A percentile compares a stretch with the other conserved stretches of the same genome.
Conservation (phyloP, 2,329 filamentous ascomycete species). For the Epichloe coenophiala region DNA sequence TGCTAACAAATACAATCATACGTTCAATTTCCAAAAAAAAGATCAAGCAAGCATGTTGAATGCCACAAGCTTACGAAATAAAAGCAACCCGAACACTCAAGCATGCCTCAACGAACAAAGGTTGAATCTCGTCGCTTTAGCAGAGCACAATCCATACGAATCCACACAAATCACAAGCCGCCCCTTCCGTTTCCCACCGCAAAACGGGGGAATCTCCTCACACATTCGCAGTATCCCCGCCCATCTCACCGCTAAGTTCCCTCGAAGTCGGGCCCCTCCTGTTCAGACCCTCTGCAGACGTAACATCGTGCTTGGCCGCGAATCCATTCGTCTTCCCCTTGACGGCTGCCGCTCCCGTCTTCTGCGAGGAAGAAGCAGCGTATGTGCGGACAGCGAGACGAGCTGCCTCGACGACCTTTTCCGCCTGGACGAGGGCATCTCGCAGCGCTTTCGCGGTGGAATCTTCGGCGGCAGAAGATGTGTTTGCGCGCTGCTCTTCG, state of each 20-base stretch:
- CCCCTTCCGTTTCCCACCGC: neutral
- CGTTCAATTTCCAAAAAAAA: neutral
- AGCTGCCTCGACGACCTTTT: constrained; percentile 33
- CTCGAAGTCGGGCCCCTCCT: constrained; percentile 37
- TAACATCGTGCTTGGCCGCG: neutral
- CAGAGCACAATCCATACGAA: neutral
- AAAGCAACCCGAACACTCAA: neutral
- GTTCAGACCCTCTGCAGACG: constrained; percentile 9
- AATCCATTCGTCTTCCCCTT: constrained; percentile 8
- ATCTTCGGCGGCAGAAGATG: constrained; percentile 16
- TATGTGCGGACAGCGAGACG: constrained; percentile 29
- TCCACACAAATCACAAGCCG: too few relatives aligned
- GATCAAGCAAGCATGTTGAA: neutral
- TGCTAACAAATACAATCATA: too few relatives aligned
- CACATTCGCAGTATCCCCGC: constrained; percentile 36
- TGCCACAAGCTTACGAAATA: neutral
- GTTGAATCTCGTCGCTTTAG: neutral
- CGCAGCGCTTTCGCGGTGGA: constrained; percentile 28
- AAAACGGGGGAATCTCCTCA: neutral
- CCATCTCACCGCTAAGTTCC: constrained; percentile 48
- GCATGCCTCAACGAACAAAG: neutral
- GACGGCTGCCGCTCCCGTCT: neutral
- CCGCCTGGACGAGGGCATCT: constrained; percentile 30
- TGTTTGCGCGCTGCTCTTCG: constrained; percentile 15
- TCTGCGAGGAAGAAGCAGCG: constrained; percentile 8